phyloP scores from a whole-genome alignment of 106 monocot species.

The Acorus calamus region DNA sequence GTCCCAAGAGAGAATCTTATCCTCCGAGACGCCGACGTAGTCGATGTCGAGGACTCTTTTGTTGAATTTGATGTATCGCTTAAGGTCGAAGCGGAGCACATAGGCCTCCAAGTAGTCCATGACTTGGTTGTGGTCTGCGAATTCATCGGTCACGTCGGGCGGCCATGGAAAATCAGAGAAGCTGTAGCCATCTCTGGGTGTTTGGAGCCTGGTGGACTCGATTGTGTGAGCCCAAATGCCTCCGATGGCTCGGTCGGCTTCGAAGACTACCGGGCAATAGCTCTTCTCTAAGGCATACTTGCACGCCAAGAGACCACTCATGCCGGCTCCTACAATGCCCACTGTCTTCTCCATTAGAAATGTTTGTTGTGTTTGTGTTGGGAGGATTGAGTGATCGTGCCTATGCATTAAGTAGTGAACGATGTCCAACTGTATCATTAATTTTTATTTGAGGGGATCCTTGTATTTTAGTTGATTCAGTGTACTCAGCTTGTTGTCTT shows the following conservation, averaged over 20 bases:
- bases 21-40: constrained; percentile 7
- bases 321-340: constrained; percentile 1
- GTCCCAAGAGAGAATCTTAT: constrained; percentile 8
- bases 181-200: background rate
- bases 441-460: no score
- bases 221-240: constrained; percentile 13
- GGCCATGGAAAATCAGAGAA: constrained; percentile 18
- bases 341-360: no score
- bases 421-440: no score
- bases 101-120: constrained; percentile 6
- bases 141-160: background rate
- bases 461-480: no score
- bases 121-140: constrained; percentile 3
- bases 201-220: constrained; percentile 11
- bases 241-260: background rate
- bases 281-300: constrained; percentile 11
- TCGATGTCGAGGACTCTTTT: constrained; percentile 6
- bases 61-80: constrained; percentile 6
- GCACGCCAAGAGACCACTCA: constrained; percentile 9
- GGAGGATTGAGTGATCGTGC: no score
- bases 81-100: constrained; percentile 5
- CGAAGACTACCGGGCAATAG: constrained; percentile 10
- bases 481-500: no score
- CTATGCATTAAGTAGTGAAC: no score
- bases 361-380: no score